phyloP scores from a whole-genome alignment of 495 filamentous ascomycete genomes.

The Penicillium longicatenatum region DNA sequence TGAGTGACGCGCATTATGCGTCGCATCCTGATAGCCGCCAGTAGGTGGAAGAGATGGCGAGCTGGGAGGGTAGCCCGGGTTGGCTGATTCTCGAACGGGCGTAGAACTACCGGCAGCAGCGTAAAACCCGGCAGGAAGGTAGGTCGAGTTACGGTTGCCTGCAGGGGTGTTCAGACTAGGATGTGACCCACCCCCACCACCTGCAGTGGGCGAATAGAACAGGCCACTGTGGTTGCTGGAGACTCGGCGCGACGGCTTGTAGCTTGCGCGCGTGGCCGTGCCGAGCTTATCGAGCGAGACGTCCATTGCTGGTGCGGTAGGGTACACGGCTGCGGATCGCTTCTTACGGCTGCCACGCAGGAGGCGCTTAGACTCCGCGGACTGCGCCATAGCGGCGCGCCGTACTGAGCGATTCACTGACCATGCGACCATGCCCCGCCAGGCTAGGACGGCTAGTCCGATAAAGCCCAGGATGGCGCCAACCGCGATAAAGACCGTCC shows the following conservation, averaged over 20 bases:
- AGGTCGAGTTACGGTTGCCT: constrained; percentile 62
- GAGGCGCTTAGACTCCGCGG: constrained; percentile 67
- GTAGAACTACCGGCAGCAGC: constrained; percentile 61
- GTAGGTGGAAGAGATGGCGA: constrained; percentile 59
- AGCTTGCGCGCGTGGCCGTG: constrained; percentile 37
- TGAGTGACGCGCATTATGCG: constrained; percentile 35
- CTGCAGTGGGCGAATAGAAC: constrained; percentile 94
- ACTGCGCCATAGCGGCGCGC: constrained; percentile 72
- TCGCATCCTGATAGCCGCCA: constrained; percentile 31
- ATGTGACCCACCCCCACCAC: constrained; percentile 39
- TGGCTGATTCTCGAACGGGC: constrained; percentile 29
- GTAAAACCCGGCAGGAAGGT: constrained; percentile 93
- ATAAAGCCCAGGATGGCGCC: constrained; percentile 85
- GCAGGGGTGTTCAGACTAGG: constrained; percentile 18
- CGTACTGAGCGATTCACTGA: constrained; percentile 86
- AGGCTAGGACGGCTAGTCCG: constrained; percentile 74
- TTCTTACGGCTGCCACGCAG: constrained; percentile 56
- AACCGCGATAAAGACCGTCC: constrained; percentile 94
- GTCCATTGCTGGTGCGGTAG: constrained; percentile 46
- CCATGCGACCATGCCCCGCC: constrained; percentile 89
- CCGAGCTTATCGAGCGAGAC: constrained; percentile 59
- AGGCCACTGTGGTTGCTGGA: constrained; percentile 59
- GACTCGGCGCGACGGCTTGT: constrained; percentile 45
- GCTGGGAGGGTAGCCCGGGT: constrained; percentile 57
- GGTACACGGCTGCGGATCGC: constrained; percentile 37